Percentiles rank a stretch among this genome's conserved stretches.
These are phyloP conservation scores for Takakia lepidozioides DNA, from an alignment of 225 moss, liverwort and hornwort species.

Conservation along the genomic window DNA sequence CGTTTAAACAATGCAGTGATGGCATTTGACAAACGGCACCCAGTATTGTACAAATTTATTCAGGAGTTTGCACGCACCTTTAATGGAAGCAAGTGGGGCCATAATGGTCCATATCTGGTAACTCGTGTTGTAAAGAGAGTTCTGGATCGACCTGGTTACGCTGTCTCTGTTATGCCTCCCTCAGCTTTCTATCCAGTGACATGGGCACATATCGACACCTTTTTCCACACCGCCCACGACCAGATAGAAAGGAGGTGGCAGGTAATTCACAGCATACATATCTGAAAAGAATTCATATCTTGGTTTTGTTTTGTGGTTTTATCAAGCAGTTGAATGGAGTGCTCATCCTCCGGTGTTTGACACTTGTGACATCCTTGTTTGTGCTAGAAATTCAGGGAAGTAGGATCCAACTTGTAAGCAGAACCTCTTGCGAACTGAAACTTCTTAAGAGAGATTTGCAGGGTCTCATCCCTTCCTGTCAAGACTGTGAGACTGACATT, in stretches of 20 bases:
- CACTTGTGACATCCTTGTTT: too few relatives aligned
- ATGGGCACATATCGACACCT: conserved; percentile 20
- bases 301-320: too few relatives aligned
- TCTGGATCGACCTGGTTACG: conserved; percentile 9
- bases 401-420: too few relatives aligned
- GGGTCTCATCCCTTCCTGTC: too few relatives aligned
- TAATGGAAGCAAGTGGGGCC: conserved; percentile 58
- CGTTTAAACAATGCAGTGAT: conserved; percentile 63
- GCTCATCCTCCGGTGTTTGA: too few relatives aligned
- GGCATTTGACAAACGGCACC: conserved; percentile 28
- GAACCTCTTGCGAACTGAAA: too few relatives aligned
- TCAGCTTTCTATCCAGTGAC: conserved; percentile 51
- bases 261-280: too few relatives aligned
- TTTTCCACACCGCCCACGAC: conserved; percentile 13
- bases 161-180: conserved; percentile 7
- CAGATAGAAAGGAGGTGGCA: conserved; percentile 12
- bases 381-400: too few relatives aligned
- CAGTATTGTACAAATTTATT: conserved; percentile 20
- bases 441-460: background rate
- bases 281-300: too few relatives aligned
- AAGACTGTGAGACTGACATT: too few relatives aligned
- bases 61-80: conserved; percentile 37
- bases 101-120: conserved; percentile 63
- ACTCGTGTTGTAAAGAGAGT: conserved; percentile 32
- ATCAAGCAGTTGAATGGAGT: too few relatives aligned